Base-by-base conservation (phyloP, 2,329 filamentous ascomycete species). In the Purpureocillium takamizusanense region DNA sequence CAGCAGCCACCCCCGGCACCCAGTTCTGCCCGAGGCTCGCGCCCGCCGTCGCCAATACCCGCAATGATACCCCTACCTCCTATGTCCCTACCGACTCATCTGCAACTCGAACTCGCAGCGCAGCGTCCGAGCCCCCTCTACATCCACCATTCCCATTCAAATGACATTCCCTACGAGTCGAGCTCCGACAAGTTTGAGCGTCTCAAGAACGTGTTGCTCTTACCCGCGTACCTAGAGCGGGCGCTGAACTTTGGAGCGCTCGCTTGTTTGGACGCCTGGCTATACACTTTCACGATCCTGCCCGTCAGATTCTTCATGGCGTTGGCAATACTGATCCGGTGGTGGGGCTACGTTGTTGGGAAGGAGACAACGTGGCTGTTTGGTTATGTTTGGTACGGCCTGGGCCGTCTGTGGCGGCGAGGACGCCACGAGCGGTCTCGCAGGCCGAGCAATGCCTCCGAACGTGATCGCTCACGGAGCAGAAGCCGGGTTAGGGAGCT, bases 201-300 rank as follows among this genome's bases (percentile, higher is more conserved):
- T 30, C 69, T 98, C 11, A 74, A 86, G 47, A 97, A 97, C 56
- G 94, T 95, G 43, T 62, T 98, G 6, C 68, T 88, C 18, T 66
- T 98, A 4, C 88, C 90, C 0, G 74, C 78, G 0, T 85, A 83
- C 43, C 70, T 98, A 5, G 92, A 98, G 62, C 76, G 83, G 33
- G 83, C 89, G 0, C 72, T 98, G 6, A 78, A 81, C 42, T 97
- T 98, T 61, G 92, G 92, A 7, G 81, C 86, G 0, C 63, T 97
- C 27, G 89, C 90, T 7, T 98, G 92, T 61, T 69, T 98, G 6
- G 92, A 98, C 57, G 85, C 90, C 2, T 98, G 90, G 88, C 74
- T 98, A 1, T 92, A 95, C 62, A 94, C 87, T 1, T 94, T 98
- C 51, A 98, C 92, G 0, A 95, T 98, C 33, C 67, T 98, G 0